Evolutionary conservation across 2,329 filamentous ascomycete genomes (phyloP), one percentile per base, ranked within the genome.

Genomic region (Aspergillus spinulosporus): DNA sequence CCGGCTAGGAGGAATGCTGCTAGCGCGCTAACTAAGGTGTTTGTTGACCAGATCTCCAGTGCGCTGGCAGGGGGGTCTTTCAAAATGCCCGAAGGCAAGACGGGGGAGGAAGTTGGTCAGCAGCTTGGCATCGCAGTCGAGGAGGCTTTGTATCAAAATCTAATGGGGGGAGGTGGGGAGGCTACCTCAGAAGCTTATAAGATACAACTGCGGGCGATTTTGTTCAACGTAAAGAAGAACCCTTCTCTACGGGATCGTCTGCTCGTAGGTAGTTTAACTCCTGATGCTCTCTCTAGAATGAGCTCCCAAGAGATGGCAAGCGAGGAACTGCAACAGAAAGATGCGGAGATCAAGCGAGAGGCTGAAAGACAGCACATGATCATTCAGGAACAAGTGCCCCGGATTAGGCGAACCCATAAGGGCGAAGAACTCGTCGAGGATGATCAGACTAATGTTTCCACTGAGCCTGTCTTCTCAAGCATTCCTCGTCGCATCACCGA

Each of bases 211-310:
- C 86, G 91, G 61, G 85, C 88, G 44, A 83, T 99, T 63, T 79
- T 86, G 48, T 89, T 90, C 75, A 97, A 97, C 75, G 80, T 97
- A 59, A 96, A 96, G 81, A 88, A 87, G 69, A 99, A 99, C 72
- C 76, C 86, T 53, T 86, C 91, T 64, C 80, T 99, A 44, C 84
- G 89, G 51, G 83, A 87, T 66, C 85, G 88, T 42, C 78, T 99
- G 52, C 78, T 97, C n/a, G 83, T 84, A 59, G 84, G 85, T 51
- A 84, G 82, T 32, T 78, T 97, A 36, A 84, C 87, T 5, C 85
- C 93, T 0, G 79, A 87, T n/a, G 84, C 85, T 55, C 80, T 99
- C 45, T 89, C 90, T n/a, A 84, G 84, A 51, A 97, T 99, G 94
- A 87, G 85, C 11, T 85, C 89, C 1, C 89, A 94, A 68, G 90